These are phyloP conservation scores for Gigaspora rosea DNA, from an alignment of 192 early-diverging fungal species.

Conservation along the genomic window DNA sequence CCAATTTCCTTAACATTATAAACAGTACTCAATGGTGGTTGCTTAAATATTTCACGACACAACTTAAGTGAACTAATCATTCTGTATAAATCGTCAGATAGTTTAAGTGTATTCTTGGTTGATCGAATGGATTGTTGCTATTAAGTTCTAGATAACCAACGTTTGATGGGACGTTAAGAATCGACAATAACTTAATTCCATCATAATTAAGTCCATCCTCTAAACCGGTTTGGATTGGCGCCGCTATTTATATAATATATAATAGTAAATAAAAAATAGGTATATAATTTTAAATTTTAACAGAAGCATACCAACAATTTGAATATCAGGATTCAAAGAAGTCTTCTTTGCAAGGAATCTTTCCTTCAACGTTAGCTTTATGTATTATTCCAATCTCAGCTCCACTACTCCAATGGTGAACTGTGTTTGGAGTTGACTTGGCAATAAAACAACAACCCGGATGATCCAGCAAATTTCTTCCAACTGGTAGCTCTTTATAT, in stretches of 20 bases:
- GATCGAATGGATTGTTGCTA: too few relatives aligned
- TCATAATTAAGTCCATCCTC: too few relatives aligned
- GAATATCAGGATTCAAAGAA: not conserved
- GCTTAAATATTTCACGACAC: not conserved
- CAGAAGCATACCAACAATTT: not conserved
- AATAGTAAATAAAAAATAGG: not conserved
- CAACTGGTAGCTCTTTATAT: slow-evolving; percentile 9
- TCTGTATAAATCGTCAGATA: not conserved
- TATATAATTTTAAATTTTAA: too few relatives aligned
- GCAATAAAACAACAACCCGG: not conserved
- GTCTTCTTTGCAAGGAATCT: not conserved
- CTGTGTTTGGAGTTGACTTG: not conserved
- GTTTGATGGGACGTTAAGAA: too few relatives aligned
- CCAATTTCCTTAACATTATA: not conserved
- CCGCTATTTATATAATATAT: too few relatives aligned
- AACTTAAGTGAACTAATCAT: not conserved
- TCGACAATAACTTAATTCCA: too few relatives aligned
- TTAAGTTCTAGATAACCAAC: too few relatives aligned
- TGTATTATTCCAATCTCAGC: not conserved
- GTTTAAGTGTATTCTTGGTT: too few relatives aligned
- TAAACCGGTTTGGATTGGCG: too few relatives aligned
- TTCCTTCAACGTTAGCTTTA: not conserved
- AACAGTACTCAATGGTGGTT: not conserved
- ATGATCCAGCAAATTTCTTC: not conserved
- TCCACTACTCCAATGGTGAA: not conserved